Evolutionary conservation across 2,329 filamentous ascomycete species (phyloP).

Genomic region (Emydomyces testavorans): DNA sequence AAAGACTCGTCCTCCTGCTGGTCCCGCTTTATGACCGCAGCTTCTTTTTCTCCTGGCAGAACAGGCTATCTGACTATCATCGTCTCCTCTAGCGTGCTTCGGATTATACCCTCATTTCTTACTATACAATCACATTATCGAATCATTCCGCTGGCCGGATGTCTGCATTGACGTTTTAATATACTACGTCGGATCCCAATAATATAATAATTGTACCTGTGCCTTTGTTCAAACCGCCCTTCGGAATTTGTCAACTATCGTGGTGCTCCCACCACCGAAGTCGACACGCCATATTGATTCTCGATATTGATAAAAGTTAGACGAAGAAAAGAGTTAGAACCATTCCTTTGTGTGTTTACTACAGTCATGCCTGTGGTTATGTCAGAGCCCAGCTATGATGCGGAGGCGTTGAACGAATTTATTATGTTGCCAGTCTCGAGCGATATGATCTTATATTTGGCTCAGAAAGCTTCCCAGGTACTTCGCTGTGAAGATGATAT

Average conservation of each 20-base stretch:
- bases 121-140: slow-evolving; percentile 2
- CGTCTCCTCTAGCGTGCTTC: background rate
- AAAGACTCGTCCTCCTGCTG: background rate
- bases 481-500: slow-evolving; percentile 44
- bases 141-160: slow-evolving; percentile 11
- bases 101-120: background rate
- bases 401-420: slow-evolving; percentile 39
- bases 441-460: slow-evolving; percentile 39
- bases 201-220: slow-evolving; percentile 2
- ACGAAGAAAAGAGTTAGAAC: no score
- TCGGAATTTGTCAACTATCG: no score
- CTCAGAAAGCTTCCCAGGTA: slow-evolving; percentile 37
- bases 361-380: slow-evolving; percentile 4
- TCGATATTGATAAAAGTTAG: no score
- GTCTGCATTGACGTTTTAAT: background rate
- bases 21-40: background rate
- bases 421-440: slow-evolving; percentile 37
- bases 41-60: background rate
- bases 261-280: no score
- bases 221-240: background rate
- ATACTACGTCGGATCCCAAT: slow-evolving; percentile 1
- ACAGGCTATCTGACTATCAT: background rate
- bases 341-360: background rate
- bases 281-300: no score
- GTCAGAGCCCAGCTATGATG: slow-evolving; percentile 24